These are phyloP conservation scores for Baorangia bicolor DNA, from an alignment of 768 basidiomycete genomes.

Conservation along the genomic window DNA sequence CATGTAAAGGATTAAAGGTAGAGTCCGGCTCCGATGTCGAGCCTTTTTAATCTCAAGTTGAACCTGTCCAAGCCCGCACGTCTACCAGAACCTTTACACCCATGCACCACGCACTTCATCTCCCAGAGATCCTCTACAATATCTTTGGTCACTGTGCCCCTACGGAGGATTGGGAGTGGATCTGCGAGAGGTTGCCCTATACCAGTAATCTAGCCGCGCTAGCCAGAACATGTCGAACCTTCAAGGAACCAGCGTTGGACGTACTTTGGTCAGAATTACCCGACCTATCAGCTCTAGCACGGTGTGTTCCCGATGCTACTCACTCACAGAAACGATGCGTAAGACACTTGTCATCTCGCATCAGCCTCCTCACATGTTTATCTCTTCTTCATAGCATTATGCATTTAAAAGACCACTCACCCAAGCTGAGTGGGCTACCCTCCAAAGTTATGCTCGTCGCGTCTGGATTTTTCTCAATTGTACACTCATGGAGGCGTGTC, in stretches of 20 bases:
- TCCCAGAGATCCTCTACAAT: slow-evolving; percentile 2
- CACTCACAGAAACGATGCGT: neutral
- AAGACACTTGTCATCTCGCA: neutral
- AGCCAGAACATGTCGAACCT: neutral
- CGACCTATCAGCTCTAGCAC: neutral
- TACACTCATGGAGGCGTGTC: neutral
- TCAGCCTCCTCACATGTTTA: neutral
- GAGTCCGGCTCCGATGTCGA: neutral
- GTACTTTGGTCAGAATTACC: slow-evolving; percentile 5
- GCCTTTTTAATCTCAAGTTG: neutral
- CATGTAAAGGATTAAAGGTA: neutral
- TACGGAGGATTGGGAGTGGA: neutral
- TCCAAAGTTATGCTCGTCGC: neutral
- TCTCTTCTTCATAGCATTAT: neutral
- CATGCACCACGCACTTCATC: neutral
- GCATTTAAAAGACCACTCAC: neutral
- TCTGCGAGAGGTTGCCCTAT: neutral
- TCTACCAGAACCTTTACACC: neutral
- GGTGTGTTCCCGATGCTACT: neutral
- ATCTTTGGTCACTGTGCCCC: slow-evolving; percentile 2
- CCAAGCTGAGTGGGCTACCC: neutral
- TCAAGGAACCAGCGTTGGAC: slow-evolving; percentile 9
- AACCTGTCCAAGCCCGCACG: too few species aligned
- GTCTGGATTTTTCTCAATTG: slow-evolving; percentile 2
- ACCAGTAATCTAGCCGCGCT: neutral